Conservation (phyloP, 106 monocot species). For the Allium fistulosum region DNA sequence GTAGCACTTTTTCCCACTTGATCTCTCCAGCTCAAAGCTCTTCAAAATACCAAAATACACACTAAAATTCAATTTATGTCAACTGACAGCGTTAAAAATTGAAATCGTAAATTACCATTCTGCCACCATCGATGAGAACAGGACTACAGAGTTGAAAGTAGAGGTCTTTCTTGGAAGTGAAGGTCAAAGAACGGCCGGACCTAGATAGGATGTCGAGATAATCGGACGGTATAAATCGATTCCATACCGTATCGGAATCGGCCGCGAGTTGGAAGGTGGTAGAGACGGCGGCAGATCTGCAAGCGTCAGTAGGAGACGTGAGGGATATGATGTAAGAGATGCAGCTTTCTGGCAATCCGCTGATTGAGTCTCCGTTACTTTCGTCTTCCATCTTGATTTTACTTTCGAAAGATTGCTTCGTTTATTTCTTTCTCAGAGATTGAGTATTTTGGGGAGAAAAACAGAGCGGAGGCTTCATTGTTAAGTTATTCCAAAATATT, state of each 20-base stretch:
- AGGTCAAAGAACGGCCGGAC: constrained; percentile 9
- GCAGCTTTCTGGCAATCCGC: constrained; percentile 28
- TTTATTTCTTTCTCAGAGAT: too few relatives aligned
- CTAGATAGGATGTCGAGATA: constrained; percentile 15
- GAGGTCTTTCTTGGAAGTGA: constrained; percentile 31
- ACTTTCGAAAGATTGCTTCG: too few relatives aligned
- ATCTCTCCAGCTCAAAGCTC: constrained; percentile 65
- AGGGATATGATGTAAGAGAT: constrained; percentile 27
- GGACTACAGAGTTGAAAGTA: constrained; percentile 35
- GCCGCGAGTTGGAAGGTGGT: constrained; percentile 24
- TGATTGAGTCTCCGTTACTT: background rate
- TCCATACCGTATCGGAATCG: constrained; percentile 33
- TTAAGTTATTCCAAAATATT: too few relatives aligned
- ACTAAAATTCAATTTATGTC: too few relatives aligned
- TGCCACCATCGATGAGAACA: constrained; percentile 41
- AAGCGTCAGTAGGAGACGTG: constrained; percentile 30
- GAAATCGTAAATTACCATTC: constrained; percentile 9
- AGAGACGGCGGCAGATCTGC: constrained; percentile 26
- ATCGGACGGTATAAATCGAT: constrained; percentile 32
- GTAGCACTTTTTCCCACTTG: constrained; percentile 56
- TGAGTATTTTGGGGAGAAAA: too few relatives aligned
- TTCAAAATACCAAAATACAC: constrained; percentile 2
- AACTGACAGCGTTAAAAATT: too few relatives aligned
- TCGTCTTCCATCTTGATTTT: background rate
- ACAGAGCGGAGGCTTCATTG: too few relatives aligned